Evolutionary conservation across 2,329 filamentous ascomycete species (phyloP), one percentile per base, ranked within the genome.

Genomic region (Paecilomyces variotii): DNA sequence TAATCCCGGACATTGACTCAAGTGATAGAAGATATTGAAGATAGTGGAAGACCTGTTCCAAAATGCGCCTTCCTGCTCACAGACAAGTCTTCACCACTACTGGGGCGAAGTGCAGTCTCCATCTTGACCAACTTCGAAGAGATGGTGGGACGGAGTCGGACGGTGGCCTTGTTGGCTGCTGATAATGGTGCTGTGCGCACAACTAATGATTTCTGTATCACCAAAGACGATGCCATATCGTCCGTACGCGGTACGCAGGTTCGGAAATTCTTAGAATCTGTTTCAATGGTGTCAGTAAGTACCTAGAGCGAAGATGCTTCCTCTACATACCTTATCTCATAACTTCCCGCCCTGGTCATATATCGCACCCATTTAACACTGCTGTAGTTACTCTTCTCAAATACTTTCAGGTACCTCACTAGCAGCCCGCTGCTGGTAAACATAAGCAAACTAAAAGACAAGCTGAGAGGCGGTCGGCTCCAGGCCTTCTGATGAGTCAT

Each of bases 311-410:
- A 53, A 19, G 24, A 52, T 24, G 25, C n/a, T 39, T 39, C 50
- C 30, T 55, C 53, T 26, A 66, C 72, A 51, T 73, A 95, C 87
- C 91, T 83, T 72, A 99, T 96, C 78, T 99, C 94, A 75, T 99
- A 99, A 75, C 91, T 97, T 28, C 94, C 94, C 14, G 93, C 94
- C 65, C 93, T 86, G 19, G 94, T 99, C 94, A 99, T 97, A 76
- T 99, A 99, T 67, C 94, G 82, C 67, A 99, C 94, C 94, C 94
- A 99, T 76, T 99, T 99, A 54, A 99, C 94, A 71, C 91, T 96
- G 62, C 90, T 95, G 74, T 99, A 99, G 76, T 97, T 97, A 76
- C 85, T 94, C 86, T 99, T 99, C 79, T 99, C 94, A 78, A 99
- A 99, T 1, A 99, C 94, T 78, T 99, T 99, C 59, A 99, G 78